Evolutionary conservation across 441 rosid genomes (phyloP).

Genomic region (Adansonia grandidieri): DNA sequence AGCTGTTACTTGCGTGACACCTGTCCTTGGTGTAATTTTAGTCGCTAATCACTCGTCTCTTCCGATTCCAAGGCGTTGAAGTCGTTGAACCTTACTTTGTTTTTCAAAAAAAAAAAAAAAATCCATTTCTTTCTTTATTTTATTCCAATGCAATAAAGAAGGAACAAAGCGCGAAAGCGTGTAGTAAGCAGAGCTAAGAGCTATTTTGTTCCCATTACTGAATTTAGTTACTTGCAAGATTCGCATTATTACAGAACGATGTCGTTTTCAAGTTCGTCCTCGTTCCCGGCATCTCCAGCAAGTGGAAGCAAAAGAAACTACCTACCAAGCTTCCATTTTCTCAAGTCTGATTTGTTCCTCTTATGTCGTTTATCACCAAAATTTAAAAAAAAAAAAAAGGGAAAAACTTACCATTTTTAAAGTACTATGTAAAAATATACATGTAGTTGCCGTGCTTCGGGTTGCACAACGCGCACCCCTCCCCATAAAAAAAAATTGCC

Average conservation of each 20-base stretch:
- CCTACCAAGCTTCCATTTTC: constrained; percentile 15
- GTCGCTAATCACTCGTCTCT: not conserved
- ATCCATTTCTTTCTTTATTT: not conserved
- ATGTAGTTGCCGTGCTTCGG: constrained; percentile 1
- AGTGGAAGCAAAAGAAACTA: constrained; percentile 1
- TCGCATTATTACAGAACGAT: not conserved
- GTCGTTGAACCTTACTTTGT: not conserved
- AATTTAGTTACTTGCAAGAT: not conserved
- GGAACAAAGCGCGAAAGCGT: constrained; percentile 3
- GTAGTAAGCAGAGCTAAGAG: not conserved
- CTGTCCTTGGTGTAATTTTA: not conserved
- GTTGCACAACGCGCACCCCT: constrained; percentile 32
- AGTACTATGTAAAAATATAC: not conserved
- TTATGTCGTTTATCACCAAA: not conserved
- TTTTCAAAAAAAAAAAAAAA: not conserved
- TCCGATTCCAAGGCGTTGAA: not conserved
- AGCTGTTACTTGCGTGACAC: constrained; percentile 20
- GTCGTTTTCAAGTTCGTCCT: not conserved
- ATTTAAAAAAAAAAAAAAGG: too few species aligned
- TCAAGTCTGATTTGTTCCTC: constrained; percentile 30
- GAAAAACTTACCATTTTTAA: not conserved
- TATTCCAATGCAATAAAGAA: not conserved
- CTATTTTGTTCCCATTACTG: constrained; percentile 14
- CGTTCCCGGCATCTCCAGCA: not conserved
- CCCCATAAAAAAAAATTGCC: not conserved